Base-by-base conservation (phyloP, 2,329 filamentous ascomycete species). In the Davidsoniella australis region DNA sequence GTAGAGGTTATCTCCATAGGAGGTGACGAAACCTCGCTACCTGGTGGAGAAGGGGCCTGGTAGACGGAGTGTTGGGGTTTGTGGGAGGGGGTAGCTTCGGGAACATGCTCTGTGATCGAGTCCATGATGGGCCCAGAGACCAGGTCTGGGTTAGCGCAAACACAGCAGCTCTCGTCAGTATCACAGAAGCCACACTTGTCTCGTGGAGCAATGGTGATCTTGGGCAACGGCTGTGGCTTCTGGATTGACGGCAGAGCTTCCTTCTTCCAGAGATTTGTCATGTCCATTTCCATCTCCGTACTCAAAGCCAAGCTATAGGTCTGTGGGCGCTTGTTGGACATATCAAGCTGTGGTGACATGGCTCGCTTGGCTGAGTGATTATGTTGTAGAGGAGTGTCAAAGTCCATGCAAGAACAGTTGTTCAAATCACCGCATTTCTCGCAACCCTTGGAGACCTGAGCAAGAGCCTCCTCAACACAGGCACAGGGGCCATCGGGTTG, bases 121-220 rank as follows among this genome's bases (percentile, higher is more conserved):
- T 54, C 46, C 5, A 45, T 40, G 7, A 42, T 16, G 12, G 44
- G 50, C 46, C 48, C 17, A 18, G 47, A 41, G 43, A 53, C 42
- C 17, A 53, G 29, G 16, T 53, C 51, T 5, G 67, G 63, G 55
- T 88, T 84, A 20, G 83, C 84, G 62, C 85, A 91, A 55, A 87
- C 78, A 59, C 85, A 91, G 57, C 85, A 85, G 0, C 81, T 87
- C 4, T 82, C 83, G 53, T 88, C 82, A 54, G 80, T 76, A 37
- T 53, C 51, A 63, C 85, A 91, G 65, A 91, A 91, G 5, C 85
- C 85, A 61, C 85, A 91, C 17, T 76, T 73, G 57, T 89, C 84
- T 54, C 76, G 72, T 4, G 73, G 68, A 9, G 68, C 65, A 40
- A 72, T 62, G 16, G 58, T 52, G 6, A 53, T 53, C n/a, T 45